A percentile compares a stretch with the other conserved stretches of the same genome.
Evolutionary conservation across 2,329 filamentous ascomycete species (phyloP).

Genomic region (Stenocarpella maydis): DNA sequence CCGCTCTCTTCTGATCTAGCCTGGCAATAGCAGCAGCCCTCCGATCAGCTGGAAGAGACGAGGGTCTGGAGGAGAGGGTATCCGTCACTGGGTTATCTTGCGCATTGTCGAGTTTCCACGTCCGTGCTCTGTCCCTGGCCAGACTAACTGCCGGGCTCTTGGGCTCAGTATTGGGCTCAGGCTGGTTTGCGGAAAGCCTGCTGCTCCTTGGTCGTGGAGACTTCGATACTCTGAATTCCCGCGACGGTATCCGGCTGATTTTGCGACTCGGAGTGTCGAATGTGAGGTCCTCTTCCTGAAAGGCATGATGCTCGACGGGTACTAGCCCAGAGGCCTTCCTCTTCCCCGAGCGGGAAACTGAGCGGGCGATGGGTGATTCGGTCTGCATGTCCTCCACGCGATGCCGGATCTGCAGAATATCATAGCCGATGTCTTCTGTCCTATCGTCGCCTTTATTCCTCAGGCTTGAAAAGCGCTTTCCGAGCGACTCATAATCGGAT

Average conservation of each 20-base stretch:
- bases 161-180: neutral
- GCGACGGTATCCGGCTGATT: conserved; percentile 7
- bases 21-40: conserved; percentile 63
- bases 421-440: conserved; percentile 24
- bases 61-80: conserved; percentile 49
- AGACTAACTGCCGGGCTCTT: conserved; percentile 15
- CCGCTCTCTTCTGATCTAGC: conserved; percentile 61
- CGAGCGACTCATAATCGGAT: conserved; percentile 13
- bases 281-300: conserved; percentile 1
- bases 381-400: conserved; percentile 13
- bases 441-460: conserved; percentile 10
- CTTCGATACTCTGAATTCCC: conserved; percentile 18
- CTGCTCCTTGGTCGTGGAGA: conserved; percentile 7
- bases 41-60: conserved; percentile 58
- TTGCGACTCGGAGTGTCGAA: conserved; percentile 18
- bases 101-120: conserved; percentile 19
- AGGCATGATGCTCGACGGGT: neutral
- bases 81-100: neutral
- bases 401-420: conserved; percentile 29
- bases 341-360: conserved; percentile 27
- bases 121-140: conserved; percentile 7
- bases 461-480: conserved; percentile 18
- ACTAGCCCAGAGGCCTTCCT: conserved; percentile 22
- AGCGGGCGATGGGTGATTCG: conserved; percentile 13
- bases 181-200: neutral